Percentiles rank a stretch among this genome's conserved stretches.
These are phyloP conservation scores for Fonsecaea pugnacius DNA, from an alignment of 2,329 filamentous ascomycete genomes.

Conservation along the genomic window DNA sequence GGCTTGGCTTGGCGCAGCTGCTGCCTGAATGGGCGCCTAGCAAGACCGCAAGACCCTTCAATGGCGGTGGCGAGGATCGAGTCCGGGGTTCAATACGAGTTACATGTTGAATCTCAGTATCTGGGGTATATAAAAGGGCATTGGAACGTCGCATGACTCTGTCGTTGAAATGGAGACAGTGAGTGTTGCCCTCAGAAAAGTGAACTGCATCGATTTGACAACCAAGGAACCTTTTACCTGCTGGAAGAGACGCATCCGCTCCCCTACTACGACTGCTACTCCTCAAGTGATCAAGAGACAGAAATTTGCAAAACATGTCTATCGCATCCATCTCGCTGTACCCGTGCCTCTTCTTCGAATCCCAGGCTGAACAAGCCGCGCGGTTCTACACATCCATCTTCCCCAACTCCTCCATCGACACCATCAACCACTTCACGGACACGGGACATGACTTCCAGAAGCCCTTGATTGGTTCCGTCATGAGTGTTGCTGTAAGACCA, in stretches of 20 bases:
- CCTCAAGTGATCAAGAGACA: not conserved
- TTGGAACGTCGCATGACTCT: not conserved
- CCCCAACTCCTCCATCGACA: constrained; percentile 30
- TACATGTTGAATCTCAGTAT: not conserved
- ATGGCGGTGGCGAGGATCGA: not conserved
- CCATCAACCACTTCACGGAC: constrained; percentile 41
- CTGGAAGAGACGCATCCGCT: not conserved
- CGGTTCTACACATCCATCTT: constrained; percentile 38
- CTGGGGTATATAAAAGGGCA: not conserved
- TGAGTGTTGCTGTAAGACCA: constrained; percentile 37
- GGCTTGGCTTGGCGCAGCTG: constrained; percentile 26
- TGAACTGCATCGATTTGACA: not conserved
- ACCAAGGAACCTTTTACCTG: not conserved
- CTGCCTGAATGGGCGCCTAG: constrained; percentile 23
- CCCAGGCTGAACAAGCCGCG: constrained; percentile 38
- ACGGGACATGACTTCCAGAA: constrained; percentile 42
- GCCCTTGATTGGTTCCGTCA: constrained; percentile 34
- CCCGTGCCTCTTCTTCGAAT: constrained; percentile 38
- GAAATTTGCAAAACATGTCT: constrained; percentile 13
- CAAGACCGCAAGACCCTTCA: not conserved
- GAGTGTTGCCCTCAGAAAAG: not conserved
- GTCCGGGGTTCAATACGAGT: not conserved
- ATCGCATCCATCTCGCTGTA: constrained; percentile 29
- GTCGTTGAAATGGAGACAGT: not conserved
- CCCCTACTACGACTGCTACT: not conserved